phyloP scores from a whole-genome alignment of 2,329 filamentous ascomycete species.

The Penicillium digitatum region DNA sequence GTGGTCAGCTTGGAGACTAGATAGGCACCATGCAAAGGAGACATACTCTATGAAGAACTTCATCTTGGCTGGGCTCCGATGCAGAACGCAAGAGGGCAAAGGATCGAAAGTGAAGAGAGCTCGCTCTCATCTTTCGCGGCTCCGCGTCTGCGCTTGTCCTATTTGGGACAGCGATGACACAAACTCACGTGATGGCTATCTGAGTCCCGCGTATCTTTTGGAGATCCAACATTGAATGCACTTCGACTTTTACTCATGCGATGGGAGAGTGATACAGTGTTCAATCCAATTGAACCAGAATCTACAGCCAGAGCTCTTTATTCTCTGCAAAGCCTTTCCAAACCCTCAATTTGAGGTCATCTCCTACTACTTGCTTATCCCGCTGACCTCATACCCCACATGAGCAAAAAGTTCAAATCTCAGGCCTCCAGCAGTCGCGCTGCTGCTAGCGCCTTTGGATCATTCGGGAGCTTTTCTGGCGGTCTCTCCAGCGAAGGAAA shows the following conservation, averaged over 20 bases:
- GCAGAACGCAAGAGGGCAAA: slow-evolving; percentile 15
- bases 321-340: slow-evolving; percentile 3
- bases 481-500: slow-evolving; percentile 39
- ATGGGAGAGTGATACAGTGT: not conserved
- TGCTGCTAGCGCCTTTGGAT: slow-evolving; percentile 48
- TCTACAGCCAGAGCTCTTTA: not conserved
- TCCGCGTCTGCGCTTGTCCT: slow-evolving; percentile 28
- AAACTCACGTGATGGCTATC: slow-evolving; percentile 33
- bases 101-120: slow-evolving; percentile 10
- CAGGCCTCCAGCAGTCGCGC: slow-evolving; percentile 62
- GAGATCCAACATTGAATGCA: slow-evolving; percentile 6
- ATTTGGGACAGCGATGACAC: slow-evolving; percentile 32
- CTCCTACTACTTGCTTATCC: slow-evolving; percentile 23
- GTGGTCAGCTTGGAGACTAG: slow-evolving; percentile 9
- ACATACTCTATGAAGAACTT: slow-evolving; percentile 72
- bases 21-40: not conserved
- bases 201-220: slow-evolving; percentile 21
- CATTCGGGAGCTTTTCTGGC: slow-evolving; percentile 41
- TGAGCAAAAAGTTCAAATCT: slow-evolving; percentile 61
- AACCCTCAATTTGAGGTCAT: slow-evolving; percentile 9
- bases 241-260: not conserved
- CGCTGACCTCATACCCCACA: slow-evolving; percentile 32
- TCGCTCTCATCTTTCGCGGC: slow-evolving; percentile 15
- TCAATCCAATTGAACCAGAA: not conserved
- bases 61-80: slow-evolving; percentile 51